These are phyloP conservation scores for Pleurotus platypus DNA, from an alignment of 768 basidiomycete species.

Conservation along the genomic window DNA sequence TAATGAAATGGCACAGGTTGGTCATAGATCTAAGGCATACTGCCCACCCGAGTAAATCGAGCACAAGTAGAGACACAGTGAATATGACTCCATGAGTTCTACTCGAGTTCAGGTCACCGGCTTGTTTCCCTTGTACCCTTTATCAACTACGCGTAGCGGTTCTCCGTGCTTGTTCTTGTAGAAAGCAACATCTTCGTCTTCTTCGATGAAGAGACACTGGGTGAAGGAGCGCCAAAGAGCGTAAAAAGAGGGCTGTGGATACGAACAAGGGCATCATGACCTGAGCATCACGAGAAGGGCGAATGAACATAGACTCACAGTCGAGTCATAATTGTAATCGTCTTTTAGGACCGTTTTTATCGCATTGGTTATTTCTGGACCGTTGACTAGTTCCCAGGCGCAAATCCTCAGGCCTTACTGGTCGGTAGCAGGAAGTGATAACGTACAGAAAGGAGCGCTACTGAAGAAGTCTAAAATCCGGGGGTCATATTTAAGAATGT, in stretches of 20 bases:
- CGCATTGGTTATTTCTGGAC: slow-evolving; percentile 48
- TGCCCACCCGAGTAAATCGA: too few relatives aligned
- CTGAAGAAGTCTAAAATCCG: slow-evolving; percentile 39
- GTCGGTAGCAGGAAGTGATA: too few relatives aligned
- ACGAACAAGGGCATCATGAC: not conserved
- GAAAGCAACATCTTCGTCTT: slow-evolving; percentile 59
- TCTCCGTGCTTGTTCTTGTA: slow-evolving; percentile 53
- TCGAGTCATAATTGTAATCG: slow-evolving; percentile 56
- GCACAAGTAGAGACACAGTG: too few relatives aligned
- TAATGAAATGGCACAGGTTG: too few relatives aligned
- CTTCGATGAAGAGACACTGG: slow-evolving; percentile 60
- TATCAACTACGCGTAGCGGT: slow-evolving; percentile 13
- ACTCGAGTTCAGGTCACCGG: too few relatives aligned
- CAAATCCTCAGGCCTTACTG: too few relatives aligned
- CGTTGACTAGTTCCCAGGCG: slow-evolving; percentile 35
- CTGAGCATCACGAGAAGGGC: not conserved
- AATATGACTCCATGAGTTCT: too few relatives aligned
- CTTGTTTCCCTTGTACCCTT: not conserved
- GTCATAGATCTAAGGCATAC: too few relatives aligned
- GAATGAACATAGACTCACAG: slow-evolving; percentile 26
- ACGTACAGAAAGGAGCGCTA: slow-evolving; percentile 44
- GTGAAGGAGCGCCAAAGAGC: slow-evolving; percentile 60
- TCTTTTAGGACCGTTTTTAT: slow-evolving; percentile 43
- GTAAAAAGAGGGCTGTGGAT: slow-evolving; percentile 32
- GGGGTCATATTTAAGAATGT: not conserved